These are phyloP conservation scores for Cardamine chenopodiifolia DNA, from an alignment of 345 rosid species.

Conservation along the genomic window DNA sequence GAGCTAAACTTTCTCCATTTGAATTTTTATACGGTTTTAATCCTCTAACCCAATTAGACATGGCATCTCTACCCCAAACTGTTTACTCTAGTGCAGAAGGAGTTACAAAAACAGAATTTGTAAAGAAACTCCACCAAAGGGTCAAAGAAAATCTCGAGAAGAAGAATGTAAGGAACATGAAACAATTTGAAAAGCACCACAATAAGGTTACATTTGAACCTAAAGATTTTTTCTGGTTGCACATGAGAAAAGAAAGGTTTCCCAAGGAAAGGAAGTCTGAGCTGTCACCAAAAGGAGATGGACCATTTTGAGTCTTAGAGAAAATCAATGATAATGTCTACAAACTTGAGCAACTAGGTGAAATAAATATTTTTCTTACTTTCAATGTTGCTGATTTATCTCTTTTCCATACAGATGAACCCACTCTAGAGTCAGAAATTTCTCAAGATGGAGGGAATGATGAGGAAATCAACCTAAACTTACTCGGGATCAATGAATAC, in stretches of 20 bases:
- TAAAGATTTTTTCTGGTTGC: neutral
- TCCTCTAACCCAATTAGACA: rapidly evolving
- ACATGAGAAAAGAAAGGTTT: neutral
- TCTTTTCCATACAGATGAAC: too few relatives aligned
- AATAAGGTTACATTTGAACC: neutral
- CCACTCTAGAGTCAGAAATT: too few relatives aligned
- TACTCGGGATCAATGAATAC: too few relatives aligned
- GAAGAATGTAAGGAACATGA: too few relatives aligned
- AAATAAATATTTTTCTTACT: neutral
- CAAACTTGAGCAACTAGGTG: neutral
- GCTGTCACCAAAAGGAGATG: neutral
- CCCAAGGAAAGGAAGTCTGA: neutral
- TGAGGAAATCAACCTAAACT: too few relatives aligned
- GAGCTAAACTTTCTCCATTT: too few relatives aligned
- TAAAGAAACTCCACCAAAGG: neutral
- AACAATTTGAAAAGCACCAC: too few relatives aligned
- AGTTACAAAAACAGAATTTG: neutral
- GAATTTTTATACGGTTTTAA: neutral
- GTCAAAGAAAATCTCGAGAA: neutral
- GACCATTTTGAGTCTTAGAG: neutral
- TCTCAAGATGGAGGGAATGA: too few relatives aligned
- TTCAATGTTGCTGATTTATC: neutral
- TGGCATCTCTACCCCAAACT: neutral
- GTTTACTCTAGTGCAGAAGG: neutral
- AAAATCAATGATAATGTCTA: neutral